Conservation (phyloP, 495 filamentous ascomycete genomes). For the Penicillium simplicissimum region DNA sequence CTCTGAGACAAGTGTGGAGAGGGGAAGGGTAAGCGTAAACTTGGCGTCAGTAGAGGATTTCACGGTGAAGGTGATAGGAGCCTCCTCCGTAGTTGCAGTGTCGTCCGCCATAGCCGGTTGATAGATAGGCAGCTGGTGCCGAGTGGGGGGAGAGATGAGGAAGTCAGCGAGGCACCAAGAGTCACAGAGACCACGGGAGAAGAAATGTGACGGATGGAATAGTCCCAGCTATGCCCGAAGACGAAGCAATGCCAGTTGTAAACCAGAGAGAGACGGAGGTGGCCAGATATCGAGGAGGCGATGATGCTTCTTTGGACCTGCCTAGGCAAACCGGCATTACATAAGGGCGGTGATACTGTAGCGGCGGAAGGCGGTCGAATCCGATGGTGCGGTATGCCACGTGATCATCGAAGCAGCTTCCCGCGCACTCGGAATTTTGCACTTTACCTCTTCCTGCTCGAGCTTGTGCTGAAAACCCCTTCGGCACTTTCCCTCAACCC, state of each 20-base stretch:
- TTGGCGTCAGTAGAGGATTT: conserved; percentile 87
- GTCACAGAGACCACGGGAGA: background rate
- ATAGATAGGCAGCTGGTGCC: conserved; percentile 7
- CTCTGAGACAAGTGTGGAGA: conserved; percentile 75
- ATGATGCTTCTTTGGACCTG: conserved; percentile 6
- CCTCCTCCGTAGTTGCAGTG: conserved; percentile 43
- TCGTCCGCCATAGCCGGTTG: conserved; percentile 51
- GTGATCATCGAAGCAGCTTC: conserved; percentile 28
- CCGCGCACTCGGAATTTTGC: conserved; percentile 36
- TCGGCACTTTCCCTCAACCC: conserved; percentile 2
- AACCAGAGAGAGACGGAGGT: background rate
- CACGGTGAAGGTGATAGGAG: conserved; percentile 85
- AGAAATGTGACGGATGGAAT: conserved; percentile 2
- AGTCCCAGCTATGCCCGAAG: background rate
- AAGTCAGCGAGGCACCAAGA: background rate
- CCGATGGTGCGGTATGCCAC: conserved; percentile 31
- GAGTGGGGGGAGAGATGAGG: conserved; percentile 13
- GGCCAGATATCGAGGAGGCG: conserved; percentile 4
- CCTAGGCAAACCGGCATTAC: conserved; percentile 11
- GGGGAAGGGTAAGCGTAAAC: conserved; percentile 75
- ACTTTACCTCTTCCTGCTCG: conserved; percentile 17
- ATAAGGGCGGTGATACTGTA: conserved; percentile 22
- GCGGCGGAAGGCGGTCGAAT: conserved; percentile 42
- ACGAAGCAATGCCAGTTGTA: background rate
- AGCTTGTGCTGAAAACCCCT: conserved; percentile 4